Percentiles rank a stretch among this genome's conserved stretches.
phyloP scores from a whole-genome alignment of 768 basidiomycete genomes.

The Leucocoprinus birnbaumii region DNA sequence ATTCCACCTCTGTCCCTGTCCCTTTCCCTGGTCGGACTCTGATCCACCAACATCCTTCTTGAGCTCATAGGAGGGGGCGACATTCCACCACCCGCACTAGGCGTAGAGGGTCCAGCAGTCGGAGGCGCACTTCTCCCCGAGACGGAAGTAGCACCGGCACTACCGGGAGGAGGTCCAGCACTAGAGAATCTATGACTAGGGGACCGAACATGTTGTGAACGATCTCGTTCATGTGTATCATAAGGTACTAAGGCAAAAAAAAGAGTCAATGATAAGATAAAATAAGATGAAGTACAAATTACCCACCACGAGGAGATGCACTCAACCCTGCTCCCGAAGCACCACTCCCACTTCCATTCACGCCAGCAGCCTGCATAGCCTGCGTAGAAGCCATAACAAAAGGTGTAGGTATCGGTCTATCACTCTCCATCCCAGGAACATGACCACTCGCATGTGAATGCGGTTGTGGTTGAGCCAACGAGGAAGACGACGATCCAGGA shows the following conservation, averaged over 20 bases:
- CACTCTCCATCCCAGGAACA: constrained; percentile 33
- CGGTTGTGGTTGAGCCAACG: not conserved
- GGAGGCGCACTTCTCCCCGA: constrained; percentile 13
- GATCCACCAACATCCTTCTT: constrained; percentile 25
- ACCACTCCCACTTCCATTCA: too few relatives aligned
- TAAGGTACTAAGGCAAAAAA: constrained; percentile 14
- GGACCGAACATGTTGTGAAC: constrained; percentile 27
- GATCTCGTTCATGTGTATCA: constrained; percentile 16
- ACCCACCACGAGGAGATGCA: constrained; percentile 29
- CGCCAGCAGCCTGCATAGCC: constrained; percentile 24
- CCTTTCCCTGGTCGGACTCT: constrained; percentile 12
- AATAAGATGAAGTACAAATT: not conserved
- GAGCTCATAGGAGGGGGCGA: constrained; percentile 30
- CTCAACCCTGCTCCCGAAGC: too few relatives aligned
- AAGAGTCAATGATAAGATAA: not conserved
- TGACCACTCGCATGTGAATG: not conserved
- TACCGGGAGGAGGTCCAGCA: constrained; percentile 13
- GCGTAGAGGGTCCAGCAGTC: constrained; percentile 20
- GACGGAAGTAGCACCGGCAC: too few relatives aligned
- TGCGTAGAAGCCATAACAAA: constrained; percentile 52
- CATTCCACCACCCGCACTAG: not conserved
- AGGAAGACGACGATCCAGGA: constrained; percentile 2
- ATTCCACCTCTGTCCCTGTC: not conserved
- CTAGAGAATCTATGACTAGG: constrained; percentile 39
- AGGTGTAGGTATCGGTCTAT: constrained; percentile 50